phyloP scores from a whole-genome alignment of 2,329 filamentous ascomycete genomes.

The Emmonsiellopsis sp. region DNA sequence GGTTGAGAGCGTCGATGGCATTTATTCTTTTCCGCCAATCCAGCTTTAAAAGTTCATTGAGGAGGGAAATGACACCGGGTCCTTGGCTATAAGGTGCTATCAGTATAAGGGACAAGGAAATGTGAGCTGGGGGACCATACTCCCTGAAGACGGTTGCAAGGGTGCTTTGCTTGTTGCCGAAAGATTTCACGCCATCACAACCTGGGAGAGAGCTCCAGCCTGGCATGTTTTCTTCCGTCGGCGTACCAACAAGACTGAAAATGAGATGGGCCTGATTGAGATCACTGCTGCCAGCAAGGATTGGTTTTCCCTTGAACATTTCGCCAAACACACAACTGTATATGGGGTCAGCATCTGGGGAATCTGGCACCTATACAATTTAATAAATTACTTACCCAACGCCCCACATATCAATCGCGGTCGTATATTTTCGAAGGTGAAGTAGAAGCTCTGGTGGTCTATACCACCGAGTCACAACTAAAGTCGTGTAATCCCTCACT shows the following conservation, averaged over 20 bases:
- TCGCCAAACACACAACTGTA: slow-evolving; percentile 90
- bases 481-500: slow-evolving; percentile 82
- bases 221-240: slow-evolving; percentile 85
- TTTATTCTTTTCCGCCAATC: slow-evolving; percentile 87
- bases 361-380: neutral
- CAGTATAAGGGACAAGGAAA: neutral
- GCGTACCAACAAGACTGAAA: slow-evolving; percentile 83
- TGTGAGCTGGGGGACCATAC: slow-evolving; percentile 29
- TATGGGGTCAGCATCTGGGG: slow-evolving; percentile 16
- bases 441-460: slow-evolving; percentile 86
- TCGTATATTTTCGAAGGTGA: slow-evolving; percentile 84
- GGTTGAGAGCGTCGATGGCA: slow-evolving; percentile 83
- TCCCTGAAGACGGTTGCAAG: slow-evolving; percentile 67
- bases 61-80: slow-evolving; percentile 63
- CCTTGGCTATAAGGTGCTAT: slow-evolving; percentile 43
- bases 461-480: slow-evolving; percentile 97
- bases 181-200: slow-evolving; percentile 62
- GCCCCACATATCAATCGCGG: slow-evolving; percentile 96
- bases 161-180: slow-evolving; percentile 51
- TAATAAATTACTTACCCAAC: slow-evolving; percentile 58
- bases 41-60: slow-evolving; percentile 73
- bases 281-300: slow-evolving; percentile 82
- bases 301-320: slow-evolving; percentile 91
- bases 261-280: slow-evolving; percentile 85
- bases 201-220: slow-evolving; percentile 78